These are phyloP conservation scores for barley (Hordeum vulgare) DNA, from an alignment of 176 grass and related monocot genomes.

Conservation along the genomic window DNA sequence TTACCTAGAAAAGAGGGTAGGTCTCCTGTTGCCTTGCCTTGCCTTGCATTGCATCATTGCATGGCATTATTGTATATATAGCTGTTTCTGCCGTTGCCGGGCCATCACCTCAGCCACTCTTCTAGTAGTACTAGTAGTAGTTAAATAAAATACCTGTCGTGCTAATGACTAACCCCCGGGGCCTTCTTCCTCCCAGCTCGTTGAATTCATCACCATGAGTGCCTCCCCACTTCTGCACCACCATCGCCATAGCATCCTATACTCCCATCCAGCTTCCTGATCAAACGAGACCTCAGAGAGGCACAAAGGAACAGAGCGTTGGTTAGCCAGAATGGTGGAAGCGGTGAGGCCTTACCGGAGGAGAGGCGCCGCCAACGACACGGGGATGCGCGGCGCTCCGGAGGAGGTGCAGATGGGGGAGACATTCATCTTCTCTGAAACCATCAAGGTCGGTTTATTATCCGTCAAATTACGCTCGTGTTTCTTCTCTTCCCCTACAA, in stretches of 20 bases:
- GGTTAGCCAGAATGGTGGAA: slow-evolving; percentile 21
- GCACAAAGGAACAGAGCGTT: neutral
- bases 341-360: slow-evolving; percentile 6
- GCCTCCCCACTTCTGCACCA: neutral
- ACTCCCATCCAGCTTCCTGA: neutral
- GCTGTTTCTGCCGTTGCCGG: neutral
- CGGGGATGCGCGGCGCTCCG: slow-evolving; percentile 23
- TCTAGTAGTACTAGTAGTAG: neutral
- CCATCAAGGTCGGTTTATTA: slow-evolving; percentile 50
- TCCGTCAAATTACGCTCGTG: neutral
- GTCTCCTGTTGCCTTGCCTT: neutral
- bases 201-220: neutral
- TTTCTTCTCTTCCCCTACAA: neutral
- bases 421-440: slow-evolving; percentile 63
- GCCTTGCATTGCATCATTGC: slow-evolving; percentile 7
- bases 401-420: slow-evolving; percentile 69
- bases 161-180: slow-evolving; percentile 12
- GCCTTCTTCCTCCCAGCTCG: slow-evolving; percentile 19
- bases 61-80: slow-evolving; percentile 15
- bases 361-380: slow-evolving; percentile 8
- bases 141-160: slow-evolving; percentile 34
- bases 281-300: neutral
- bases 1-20: neutral
- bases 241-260: neutral
- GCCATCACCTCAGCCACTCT: slow-evolving; percentile 23